These are phyloP conservation scores for Sporothrix variecibatus DNA, from an alignment of 2,329 filamentous ascomycete species.

Conservation along the genomic window DNA sequence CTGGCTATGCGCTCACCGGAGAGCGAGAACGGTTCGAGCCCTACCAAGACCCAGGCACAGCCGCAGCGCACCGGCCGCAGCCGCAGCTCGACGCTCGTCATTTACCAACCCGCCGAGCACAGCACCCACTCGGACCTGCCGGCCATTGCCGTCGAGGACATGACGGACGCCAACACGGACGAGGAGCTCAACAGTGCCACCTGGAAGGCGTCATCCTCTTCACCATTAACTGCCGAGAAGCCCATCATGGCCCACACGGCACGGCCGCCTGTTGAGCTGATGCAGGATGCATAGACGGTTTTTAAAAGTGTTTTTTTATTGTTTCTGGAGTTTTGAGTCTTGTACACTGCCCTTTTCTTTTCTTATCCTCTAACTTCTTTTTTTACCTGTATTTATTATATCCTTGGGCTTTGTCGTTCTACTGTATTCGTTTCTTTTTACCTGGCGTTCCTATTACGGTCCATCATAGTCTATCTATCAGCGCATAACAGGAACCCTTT, in stretches of 20 bases:
- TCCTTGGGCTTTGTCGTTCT: not conserved
- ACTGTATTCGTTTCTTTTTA: not conserved
- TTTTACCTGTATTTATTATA: conserved; percentile 8
- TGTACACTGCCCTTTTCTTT: not conserved
- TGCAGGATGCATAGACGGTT: conserved; percentile 46
- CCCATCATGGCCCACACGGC: conserved; percentile 62
- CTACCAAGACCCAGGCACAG: not conserved
- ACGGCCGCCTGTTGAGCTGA: conserved; percentile 66
- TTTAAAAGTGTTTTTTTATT: not conserved
- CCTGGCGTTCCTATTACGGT: not conserved
- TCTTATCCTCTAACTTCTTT: not conserved
- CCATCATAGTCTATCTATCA: conserved; percentile 2
- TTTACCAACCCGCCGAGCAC: conserved; percentile 63
- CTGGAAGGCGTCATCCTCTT: not conserved
- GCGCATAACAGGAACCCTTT: conserved; percentile 8
- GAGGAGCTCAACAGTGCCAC: conserved; percentile 40
- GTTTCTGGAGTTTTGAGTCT: not conserved
- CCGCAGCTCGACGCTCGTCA: conserved; percentile 62
- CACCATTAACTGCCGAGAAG: conserved; percentile 29
- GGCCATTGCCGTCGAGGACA: conserved; percentile 67
- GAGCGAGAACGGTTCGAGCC: conserved; percentile 39
- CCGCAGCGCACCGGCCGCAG: conserved; percentile 46
- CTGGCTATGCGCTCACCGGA: conserved; percentile 40
- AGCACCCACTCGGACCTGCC: conserved; percentile 59
- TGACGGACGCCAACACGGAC: conserved; percentile 60